phyloP scores from a whole-genome alignment of 2,329 filamentous ascomycete species.

The Colletotrichum chrysophilum region DNA sequence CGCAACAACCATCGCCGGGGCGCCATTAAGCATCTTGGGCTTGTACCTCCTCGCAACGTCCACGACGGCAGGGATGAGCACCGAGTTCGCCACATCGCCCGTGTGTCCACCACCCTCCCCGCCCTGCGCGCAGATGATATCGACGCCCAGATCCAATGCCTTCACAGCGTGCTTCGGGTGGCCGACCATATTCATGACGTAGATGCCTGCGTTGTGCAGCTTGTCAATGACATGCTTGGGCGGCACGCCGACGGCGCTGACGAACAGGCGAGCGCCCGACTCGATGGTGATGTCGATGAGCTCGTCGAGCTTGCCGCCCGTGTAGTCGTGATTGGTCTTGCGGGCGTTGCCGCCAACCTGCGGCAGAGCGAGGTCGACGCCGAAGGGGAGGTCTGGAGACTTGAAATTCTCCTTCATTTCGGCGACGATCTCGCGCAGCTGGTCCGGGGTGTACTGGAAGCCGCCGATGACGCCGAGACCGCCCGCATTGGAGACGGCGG shows the following conservation, averaged over 20 bases:
- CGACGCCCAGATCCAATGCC: slow-evolving; percentile 83
- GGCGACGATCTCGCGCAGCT: slow-evolving; percentile 80
- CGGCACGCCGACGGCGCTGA: slow-evolving; percentile 87
- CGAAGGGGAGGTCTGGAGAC: slow-evolving; percentile 77
- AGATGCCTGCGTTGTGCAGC: slow-evolving; percentile 78
- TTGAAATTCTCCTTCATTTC: slow-evolving; percentile 81
- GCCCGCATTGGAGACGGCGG: slow-evolving; percentile 87
- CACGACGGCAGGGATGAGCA: slow-evolving; percentile 85
- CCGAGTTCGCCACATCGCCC: slow-evolving; percentile 83
- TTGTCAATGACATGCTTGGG: slow-evolving; percentile 74
- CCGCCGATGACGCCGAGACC: slow-evolving; percentile 80
- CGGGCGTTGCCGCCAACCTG: slow-evolving; percentile 85
- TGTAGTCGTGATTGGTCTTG: slow-evolving; percentile 96
- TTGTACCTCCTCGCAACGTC: slow-evolving; percentile 79
- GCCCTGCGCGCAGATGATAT: slow-evolving; percentile 91
- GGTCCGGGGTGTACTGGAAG: slow-evolving; percentile 73
- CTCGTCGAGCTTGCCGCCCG: slow-evolving; percentile 84
- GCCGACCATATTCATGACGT: slow-evolving; percentile 98
- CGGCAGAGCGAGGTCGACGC: slow-evolving; percentile 88
- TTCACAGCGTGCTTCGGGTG: slow-evolving; percentile 91
- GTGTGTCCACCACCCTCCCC: slow-evolving; percentile 95
- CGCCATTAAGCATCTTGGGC: slow-evolving; percentile 71
- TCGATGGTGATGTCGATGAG: slow-evolving; percentile 86
- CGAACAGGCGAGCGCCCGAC: slow-evolving; percentile 84
- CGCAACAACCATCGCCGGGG: slow-evolving; percentile 80